Conservation (phyloP, 345 rosid species). For the Aquilaria sinensis region DNA sequence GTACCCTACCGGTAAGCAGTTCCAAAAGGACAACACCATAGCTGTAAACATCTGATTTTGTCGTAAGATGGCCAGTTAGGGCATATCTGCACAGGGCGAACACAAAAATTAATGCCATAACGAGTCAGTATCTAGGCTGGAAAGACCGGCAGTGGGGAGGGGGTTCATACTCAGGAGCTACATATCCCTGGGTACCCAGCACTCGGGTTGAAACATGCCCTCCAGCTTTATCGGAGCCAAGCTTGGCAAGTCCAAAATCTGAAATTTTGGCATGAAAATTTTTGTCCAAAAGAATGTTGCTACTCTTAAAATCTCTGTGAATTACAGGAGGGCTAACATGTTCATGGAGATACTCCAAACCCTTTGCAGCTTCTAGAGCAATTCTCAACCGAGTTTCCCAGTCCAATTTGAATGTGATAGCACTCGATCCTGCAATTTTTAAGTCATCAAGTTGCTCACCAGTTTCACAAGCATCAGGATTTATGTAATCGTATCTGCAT, state of each 20-base stretch:
- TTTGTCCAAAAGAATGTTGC: conserved; percentile 64
- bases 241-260: conserved; percentile 74
- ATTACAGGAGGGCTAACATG: conserved; percentile 64
- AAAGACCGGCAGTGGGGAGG: background rate
- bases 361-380: conserved; percentile 82
- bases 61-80: conserved; percentile 83
- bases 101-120: background rate
- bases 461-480: background rate
- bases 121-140: background rate
- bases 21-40: conserved; percentile 89
- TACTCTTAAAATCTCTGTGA: conserved; percentile 75
- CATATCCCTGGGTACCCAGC: conserved; percentile 75
- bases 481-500: too few species aligned
- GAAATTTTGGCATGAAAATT: conserved; percentile 67
- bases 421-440: conserved; percentile 45
- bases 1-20: conserved; percentile 84
- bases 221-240: conserved; percentile 68
- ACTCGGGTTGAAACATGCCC: conserved; percentile 77
- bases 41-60: conserved; percentile 95
- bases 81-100: conserved; percentile 54
- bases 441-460: background rate
- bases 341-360: conserved; percentile 83
- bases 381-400: conserved; percentile 77
- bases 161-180: conserved; percentile 63
- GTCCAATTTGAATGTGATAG: conserved; percentile 36